A percentile compares a stretch with the other conserved stretches of the same genome.
Evolutionary conservation across 352 stramenopile genomes (phyloP).

Genomic region (Saprolegnia diclina): DNA sequence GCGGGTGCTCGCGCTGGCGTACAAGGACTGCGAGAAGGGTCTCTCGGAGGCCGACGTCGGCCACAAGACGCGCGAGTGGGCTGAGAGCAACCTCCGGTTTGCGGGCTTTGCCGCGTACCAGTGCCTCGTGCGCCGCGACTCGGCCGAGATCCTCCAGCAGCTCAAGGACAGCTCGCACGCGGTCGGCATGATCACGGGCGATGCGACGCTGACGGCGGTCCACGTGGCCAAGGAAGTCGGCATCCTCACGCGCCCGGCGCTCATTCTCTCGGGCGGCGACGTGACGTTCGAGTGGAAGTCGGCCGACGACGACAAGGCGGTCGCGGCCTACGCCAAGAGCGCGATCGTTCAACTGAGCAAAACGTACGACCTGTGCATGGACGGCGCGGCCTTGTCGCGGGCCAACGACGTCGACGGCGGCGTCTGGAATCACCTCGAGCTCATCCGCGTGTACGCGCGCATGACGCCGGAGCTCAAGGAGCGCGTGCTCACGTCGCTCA

Average conservation of each 20-base stretch:
- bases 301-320: conserved; percentile 59
- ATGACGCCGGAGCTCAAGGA: conserved; percentile 97
- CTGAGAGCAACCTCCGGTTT: conserved; percentile 94
- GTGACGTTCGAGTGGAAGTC: conserved; percentile 88
- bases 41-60: conserved; percentile 67
- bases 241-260: conserved; percentile 79
- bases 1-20: conserved; percentile 94
- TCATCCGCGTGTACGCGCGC: conserved; percentile 93
- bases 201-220: conserved; percentile 94
- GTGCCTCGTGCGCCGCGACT: conserved; percentile 95
- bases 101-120: conserved; percentile 91
- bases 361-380: conserved; percentile 83
- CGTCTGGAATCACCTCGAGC: conserved; percentile 74
- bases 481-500: conserved; percentile 92
- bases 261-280: conserved; percentile 65
- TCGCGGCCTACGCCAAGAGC: conserved; percentile 63
- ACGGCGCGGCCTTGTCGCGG: conserved; percentile 63
- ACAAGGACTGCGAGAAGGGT: conserved; percentile 84
- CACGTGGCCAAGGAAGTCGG: conserved; percentile 95
- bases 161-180: conserved; percentile 88
- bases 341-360: conserved; percentile 54
- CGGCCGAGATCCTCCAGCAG: conserved; percentile 88
- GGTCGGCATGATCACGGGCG: conserved; percentile 99
- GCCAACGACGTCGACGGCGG: conserved; percentile 73
- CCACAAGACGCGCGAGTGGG: conserved; percentile 75